Base-by-base conservation (phyloP, 192 early-diverging fungal genomes). In the Coemansia sp. region DNA sequence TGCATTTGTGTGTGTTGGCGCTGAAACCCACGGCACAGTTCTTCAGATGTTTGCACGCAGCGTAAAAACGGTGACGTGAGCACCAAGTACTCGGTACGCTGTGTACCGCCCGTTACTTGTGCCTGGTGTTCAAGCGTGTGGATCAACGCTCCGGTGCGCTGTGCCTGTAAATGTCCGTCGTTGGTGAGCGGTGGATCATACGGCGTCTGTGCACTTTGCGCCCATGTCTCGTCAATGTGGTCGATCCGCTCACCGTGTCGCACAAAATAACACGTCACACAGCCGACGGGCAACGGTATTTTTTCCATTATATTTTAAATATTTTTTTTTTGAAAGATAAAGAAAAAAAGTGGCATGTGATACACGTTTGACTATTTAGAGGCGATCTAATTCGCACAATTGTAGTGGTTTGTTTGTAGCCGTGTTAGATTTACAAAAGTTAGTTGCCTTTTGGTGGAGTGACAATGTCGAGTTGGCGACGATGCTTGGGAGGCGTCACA, bases 241-340 rank as follows among this genome's bases (percentile, higher is more conserved):
- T 81, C 79, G 8, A 72, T 65, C 19, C 79, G 73, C 35, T 81
- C 79, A 8, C 79, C 79, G 25, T 81, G 79, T 2, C 79, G 69
- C 19, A 81, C 73, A 55, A 75, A 66, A 15, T 75, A 81, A 55
- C 65, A 69, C 0, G 70, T 73, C 49, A 75, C 29, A 22, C 60
- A 54, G 56, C 65, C 71, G 9, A 56, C 11, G 8, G 75, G 69
- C 49, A 77, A 23, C 1, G 48, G 32, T 54, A 65, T 57, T 23
- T 55, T 29, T 35, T 55, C 53, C 53, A 55, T 55, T 45, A 45
- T 4, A n/a, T 45, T 53, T 24, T 5, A n/a, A 53, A 10, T 49
- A 53, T 0, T 14, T 15, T 0, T 14, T 15, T 21, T 15, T 53
- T 12, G 19, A 53, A 53, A 53, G 51, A 53, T 23, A 52, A 52